Evolutionary conservation across 306 rosid genomes (phyloP).

Genomic region (Comarum palustre): DNA sequence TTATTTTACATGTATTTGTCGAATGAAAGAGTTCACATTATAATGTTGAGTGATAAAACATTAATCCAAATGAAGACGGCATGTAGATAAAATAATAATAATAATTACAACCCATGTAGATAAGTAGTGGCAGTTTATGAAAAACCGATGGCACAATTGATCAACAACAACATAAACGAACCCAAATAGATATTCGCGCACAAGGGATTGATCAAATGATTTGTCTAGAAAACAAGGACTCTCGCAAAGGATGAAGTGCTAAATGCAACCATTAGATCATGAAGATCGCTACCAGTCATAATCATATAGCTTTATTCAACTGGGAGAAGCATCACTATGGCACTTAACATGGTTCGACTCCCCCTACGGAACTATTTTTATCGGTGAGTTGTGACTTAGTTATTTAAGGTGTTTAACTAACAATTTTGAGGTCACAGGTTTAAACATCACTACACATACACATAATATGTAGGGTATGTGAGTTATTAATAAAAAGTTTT

Average conservation of each 20-base stretch:
- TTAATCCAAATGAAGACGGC: not conserved
- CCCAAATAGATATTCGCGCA: constrained; percentile 13
- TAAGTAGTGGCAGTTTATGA: not conserved
- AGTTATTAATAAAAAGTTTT: too few species aligned
- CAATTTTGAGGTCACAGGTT: too few species aligned
- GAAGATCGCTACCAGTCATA: constrained; percentile 1
- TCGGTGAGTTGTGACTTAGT: too few species aligned
- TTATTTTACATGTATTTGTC: too few species aligned
- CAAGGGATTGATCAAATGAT: constrained; percentile 25
- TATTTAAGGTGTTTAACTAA: too few species aligned
- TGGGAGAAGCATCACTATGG: constrained; percentile 42
- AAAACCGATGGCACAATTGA: not conserved
- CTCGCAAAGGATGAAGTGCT: constrained; percentile 2
- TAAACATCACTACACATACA: too few species aligned
- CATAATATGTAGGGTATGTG: too few species aligned
- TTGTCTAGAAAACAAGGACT: constrained; percentile 20
- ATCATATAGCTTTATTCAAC: constrained; percentile 25
- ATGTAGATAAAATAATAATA: too few species aligned
- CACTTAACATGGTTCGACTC: too few species aligned
- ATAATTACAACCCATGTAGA: too few species aligned
- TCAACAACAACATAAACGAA: not conserved
- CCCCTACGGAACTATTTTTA: too few species aligned
- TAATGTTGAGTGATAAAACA: not conserved
- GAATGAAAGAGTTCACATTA: not conserved
- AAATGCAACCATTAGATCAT: not conserved